A percentile compares a stretch with the other conserved stretches of the same genome.
Evolutionary conservation across 2,329 filamentous ascomycete genomes (phyloP).

Genomic region (Anisogramma anomala): DNA sequence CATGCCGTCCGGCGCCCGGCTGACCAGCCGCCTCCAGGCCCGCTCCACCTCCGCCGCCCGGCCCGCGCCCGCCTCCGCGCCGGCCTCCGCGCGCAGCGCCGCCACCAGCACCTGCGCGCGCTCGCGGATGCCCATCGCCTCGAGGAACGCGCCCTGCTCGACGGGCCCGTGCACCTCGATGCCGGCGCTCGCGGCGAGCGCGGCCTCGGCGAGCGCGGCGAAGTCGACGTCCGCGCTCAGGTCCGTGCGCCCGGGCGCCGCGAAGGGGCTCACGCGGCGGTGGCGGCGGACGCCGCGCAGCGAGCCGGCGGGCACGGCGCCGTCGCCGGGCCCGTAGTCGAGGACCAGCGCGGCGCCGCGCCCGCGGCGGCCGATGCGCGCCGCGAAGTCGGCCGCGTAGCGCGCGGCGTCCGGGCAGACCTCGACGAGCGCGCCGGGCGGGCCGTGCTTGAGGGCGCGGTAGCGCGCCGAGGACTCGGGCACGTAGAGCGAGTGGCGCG

Average conservation of each 20-base stretch:
- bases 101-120: slow-evolving; percentile 57
- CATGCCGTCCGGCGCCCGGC: slow-evolving; percentile 75
- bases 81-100: slow-evolving; percentile 21
- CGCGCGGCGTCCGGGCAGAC: slow-evolving; percentile 78
- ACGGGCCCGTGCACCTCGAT: slow-evolving; percentile 91
- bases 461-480: slow-evolving; percentile 75
- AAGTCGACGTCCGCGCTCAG: slow-evolving; percentile 93
- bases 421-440: slow-evolving; percentile 65
- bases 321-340: slow-evolving; percentile 73
- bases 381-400: slow-evolving; percentile 70
- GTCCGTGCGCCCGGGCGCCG: slow-evolving; percentile 70
- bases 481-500: slow-evolving; percentile 73
- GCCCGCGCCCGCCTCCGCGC: slow-evolving; percentile 28
- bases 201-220: slow-evolving; percentile 69
- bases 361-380: slow-evolving; percentile 64
- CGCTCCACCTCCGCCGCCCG: slow-evolving; percentile 53
- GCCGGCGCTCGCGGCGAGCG: slow-evolving; percentile 59
- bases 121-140: slow-evolving; percentile 70
- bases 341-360: slow-evolving; percentile 87
- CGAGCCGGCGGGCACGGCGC: slow-evolving; percentile 72
- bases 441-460: slow-evolving; percentile 56
- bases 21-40: slow-evolving; percentile 74
- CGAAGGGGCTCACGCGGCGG: slow-evolving; percentile 65
- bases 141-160: slow-evolving; percentile 70
- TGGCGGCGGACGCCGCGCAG: slow-evolving; percentile 80